A percentile compares a stretch with the other conserved stretches of the same genome.
phyloP scores from a whole-genome alignment of 805 yeast species.

The Ogataea paraovalis region DNA sequence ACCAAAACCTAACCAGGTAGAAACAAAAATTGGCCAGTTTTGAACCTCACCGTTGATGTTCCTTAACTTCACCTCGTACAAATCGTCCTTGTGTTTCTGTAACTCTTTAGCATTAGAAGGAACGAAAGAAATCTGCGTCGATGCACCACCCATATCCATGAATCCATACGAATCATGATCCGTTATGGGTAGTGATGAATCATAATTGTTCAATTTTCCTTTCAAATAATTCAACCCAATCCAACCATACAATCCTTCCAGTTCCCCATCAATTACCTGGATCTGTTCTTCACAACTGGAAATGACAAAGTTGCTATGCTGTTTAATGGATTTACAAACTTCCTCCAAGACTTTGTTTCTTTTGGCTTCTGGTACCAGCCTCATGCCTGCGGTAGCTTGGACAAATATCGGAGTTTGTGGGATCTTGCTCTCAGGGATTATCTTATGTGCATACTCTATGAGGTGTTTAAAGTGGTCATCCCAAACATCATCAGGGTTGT shows the following conservation, averaged over 20 bases:
- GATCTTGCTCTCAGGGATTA: constrained; percentile 62
- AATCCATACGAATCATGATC: constrained; percentile 66
- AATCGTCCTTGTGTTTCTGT: constrained; percentile 64
- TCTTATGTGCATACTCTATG: constrained; percentile 61
- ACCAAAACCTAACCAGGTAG: constrained; percentile 97
- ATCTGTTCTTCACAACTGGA: constrained; percentile 67
- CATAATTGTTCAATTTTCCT: constrained; percentile 54
- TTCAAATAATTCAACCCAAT: constrained; percentile 80
- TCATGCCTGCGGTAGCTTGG: constrained; percentile 97
- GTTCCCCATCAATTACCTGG: constrained; percentile 86
- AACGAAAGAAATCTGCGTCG: constrained; percentile 92
- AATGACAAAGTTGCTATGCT: constrained; percentile 52
- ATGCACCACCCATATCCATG: constrained; percentile 99
- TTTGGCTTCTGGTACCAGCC: constrained; percentile 57
- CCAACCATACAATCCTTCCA: constrained; percentile 97
- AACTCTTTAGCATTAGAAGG: constrained; percentile 64
- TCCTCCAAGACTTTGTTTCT: constrained; percentile 51
- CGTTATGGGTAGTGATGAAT: constrained; percentile 21
- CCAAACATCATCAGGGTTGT: constrained; percentile 58
- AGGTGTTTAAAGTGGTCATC: constrained; percentile 61
- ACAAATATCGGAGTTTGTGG: constrained; percentile 78
- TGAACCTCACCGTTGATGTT: constrained; percentile 67
- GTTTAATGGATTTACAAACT: constrained; percentile 55
- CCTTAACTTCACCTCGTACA: constrained; percentile 61
- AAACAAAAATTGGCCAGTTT: constrained; percentile 83